Base-by-base conservation (phyloP, 1,139 yeast genomes). In the Arxiozyma telluris region DNA sequence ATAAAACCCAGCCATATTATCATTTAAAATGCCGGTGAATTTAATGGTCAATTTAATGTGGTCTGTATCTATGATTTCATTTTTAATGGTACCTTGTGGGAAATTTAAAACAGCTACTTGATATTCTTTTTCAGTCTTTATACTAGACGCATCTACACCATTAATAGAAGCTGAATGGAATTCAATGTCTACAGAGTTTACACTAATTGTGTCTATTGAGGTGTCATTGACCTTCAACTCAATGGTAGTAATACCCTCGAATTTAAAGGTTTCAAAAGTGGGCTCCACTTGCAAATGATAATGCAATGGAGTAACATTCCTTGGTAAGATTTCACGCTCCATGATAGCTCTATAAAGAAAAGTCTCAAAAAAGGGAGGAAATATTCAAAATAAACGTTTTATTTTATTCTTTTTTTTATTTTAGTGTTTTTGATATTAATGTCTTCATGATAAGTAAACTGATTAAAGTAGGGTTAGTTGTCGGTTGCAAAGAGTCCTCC, bases 1-100 rank as follows among this genome's bases (percentile, higher is more conserved):
- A 73, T 87, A 87, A 71, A 86, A 85, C 20, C 94, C 93, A 41
- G 87, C 84, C 87, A 87, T 82, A 51, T 80, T 78, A 64, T 86
- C 87, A 66, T 85, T 85, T 70, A 87, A 79, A 48, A 73, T 77
- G 64, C 96, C 96, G 49, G 81, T 76, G 70, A 84, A 89, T 52
- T 74, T 73, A 59, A 87, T 71, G 55, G 73, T 71, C 60, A 88
- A 73, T 30, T 68, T 64, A 51, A 73, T 69, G 66, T 49, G 78
- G n/a, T 65, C 30, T 27, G 30, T 8, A 8, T 5, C 30, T 27
- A 2, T 27, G 8, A 8, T 27, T 27, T 8, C 11, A 27, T 27
- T 7, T 27, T 27, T 27, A 93, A 85, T 73, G 34, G 74, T 68
- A 46, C 80, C 77, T 18, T 71, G 69, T 20, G 61, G 58, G 60